Base-by-base conservation (phyloP, 2,329 filamentous ascomycete species). In the Aspergillus costaricaensis region DNA sequence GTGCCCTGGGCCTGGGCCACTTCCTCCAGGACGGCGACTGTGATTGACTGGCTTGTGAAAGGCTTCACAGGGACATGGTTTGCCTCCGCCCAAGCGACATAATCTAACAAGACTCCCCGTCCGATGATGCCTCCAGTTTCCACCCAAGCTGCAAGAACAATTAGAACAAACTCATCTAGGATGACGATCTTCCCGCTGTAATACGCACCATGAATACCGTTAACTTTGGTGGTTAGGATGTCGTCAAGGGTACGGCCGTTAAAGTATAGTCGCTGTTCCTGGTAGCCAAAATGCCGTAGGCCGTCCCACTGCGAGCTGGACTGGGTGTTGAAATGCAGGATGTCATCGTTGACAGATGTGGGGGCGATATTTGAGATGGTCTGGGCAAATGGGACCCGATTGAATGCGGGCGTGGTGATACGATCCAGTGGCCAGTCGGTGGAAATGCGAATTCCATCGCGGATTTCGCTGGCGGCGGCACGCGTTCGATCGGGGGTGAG, bases 151-250 rank as follows among this genome's bases (percentile, higher is more conserved):
- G 12, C 10, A 19, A 10, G 21, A 10, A 15, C 5, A 0, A 23
- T 44, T 4, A 47, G 39, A 52, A 44, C 19, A 30, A 30, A 21
- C 7, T 6, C 5, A 19, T 25, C 23, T 15, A 5, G 15, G 36
- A 53, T 27, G 3, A 8, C 12, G 10, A 52, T 23, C 9, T 21
- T 4, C 21, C 3, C 3, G 21, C 4, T 4, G 21, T 5, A 5
- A 17, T 32, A 55, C 55, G n/a, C 6, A 43, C 44, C 48, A 23
- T 52, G 47, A 19, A 52, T 52, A 8, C 68, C 58, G 5, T 70
- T 38, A n/a, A 48, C 36, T 32, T 44, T 25, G n/a, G 23, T 55
- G 2, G 38, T 47, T 25, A 55, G 9, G 1, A 55, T 25, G 3
- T 55, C 38, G 7, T 41, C 23, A 8, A 47, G 38, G 19, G 53